Percentiles rank a stretch among this genome's conserved stretches.
These are phyloP conservation scores for Microcos paniculata DNA, from an alignment of 345 rosid genomes.

Conservation along the genomic window DNA sequence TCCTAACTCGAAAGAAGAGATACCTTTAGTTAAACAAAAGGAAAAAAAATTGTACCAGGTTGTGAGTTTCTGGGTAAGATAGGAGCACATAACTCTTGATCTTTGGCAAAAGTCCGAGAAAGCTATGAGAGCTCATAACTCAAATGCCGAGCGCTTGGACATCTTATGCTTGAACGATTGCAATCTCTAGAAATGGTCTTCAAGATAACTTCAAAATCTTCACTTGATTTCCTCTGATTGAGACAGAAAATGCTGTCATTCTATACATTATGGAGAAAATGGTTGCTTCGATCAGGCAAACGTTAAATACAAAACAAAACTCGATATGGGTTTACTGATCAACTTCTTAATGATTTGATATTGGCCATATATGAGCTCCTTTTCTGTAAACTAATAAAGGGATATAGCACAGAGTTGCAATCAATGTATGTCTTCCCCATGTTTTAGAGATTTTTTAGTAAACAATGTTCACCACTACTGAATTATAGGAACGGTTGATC, in stretches of 20 bases:
- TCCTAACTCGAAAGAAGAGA: too few species aligned
- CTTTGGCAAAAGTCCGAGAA: too few species aligned
- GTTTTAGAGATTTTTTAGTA: not conserved
- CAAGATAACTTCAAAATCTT: not conserved
- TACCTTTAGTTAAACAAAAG: too few species aligned
- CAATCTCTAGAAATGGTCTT: too few species aligned
- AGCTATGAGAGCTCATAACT: too few species aligned
- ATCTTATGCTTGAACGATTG: too few species aligned
- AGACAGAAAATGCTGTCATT: not conserved
- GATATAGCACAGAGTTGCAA: not conserved
- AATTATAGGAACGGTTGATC: not conserved
- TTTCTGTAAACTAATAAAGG: not conserved
- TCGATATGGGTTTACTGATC: not conserved
- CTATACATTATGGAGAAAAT: not conserved
- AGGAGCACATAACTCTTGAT: too few species aligned
- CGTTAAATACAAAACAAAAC: not conserved
- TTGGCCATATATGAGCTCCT: not conserved
- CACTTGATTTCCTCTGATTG: not conserved
- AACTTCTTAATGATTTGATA: not conserved
- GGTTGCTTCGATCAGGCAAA: not conserved
- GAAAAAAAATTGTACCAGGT: too few species aligned
- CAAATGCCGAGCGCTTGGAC: too few species aligned
- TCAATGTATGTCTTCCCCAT: not conserved
- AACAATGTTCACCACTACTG: not conserved
- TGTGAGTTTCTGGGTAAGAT: too few species aligned